Conservation (phyloP, 176 grass and related monocot genomes). For the Guadua angustifolia region DNA sequence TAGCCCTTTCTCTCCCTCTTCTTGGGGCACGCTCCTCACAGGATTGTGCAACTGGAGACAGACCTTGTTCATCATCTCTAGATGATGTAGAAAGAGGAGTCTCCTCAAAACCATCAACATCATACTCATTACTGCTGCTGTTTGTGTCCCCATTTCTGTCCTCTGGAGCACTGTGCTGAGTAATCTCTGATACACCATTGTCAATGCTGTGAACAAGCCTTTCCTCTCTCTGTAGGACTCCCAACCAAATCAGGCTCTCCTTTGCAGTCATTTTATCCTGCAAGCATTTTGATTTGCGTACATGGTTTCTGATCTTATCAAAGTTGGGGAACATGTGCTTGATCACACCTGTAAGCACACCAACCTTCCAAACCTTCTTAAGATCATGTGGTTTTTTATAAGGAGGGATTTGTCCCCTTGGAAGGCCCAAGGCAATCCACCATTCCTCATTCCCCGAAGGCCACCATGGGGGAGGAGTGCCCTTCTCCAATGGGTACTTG, state of each 20-base stretch:
- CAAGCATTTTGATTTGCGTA: conserved; percentile 91
- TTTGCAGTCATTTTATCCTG: conserved; percentile 99
- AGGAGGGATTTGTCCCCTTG: conserved; percentile 61
- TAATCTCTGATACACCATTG: conserved; percentile 63
- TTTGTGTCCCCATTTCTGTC: conserved; percentile 54
- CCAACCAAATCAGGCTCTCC: conserved; percentile 93
- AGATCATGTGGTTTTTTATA: conserved; percentile 98
- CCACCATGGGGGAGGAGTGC: conserved; percentile 84
- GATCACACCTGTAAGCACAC: conserved; percentile 88
- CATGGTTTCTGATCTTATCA: conserved; percentile 87
- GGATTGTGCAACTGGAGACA: conserved; percentile 44
- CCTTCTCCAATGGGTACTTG: conserved; percentile 92
- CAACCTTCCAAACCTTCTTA: conserved; percentile 98
- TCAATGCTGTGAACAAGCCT: conserved; percentile 60
- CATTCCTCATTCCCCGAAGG: conserved; percentile 87
- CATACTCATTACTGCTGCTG: conserved; percentile 79
- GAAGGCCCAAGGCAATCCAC: conserved; percentile 76
- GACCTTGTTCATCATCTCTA: conserved; percentile 68
- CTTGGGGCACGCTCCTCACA: conserved; percentile 30
- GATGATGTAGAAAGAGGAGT: conserved; percentile 65
- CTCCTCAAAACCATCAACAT: conserved; percentile 81
- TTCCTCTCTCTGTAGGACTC: conserved; percentile 83
- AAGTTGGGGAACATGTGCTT: conserved; percentile 97
- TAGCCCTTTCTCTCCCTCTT: conserved; percentile 31
- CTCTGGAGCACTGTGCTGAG: conserved; percentile 51